Base-by-base conservation (phyloP, 495 filamentous ascomycete species). In the Lasiosphaeria ovina region DNA sequence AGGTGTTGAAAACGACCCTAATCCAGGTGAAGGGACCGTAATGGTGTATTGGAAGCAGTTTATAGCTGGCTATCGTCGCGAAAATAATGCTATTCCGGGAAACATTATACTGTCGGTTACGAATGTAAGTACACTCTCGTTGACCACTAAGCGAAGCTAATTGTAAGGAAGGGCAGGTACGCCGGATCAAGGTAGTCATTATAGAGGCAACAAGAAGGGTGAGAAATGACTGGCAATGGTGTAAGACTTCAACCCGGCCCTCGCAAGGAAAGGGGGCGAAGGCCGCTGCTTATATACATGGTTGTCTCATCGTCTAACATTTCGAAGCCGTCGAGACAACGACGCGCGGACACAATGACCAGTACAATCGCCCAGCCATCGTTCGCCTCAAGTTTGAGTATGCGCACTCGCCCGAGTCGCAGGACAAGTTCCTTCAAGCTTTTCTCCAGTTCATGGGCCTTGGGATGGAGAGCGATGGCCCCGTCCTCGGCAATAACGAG, bases 371-470 rank as follows among this genome's bases (percentile, higher is more conserved):
- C 40, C 49, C 66, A 55, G 60, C 52, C 56, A 60, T 69, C 36
- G 55, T 69, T 57, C 61, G 66, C 45, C 59, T 64, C 31, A 66
- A 59, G 40, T 69, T 64, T 52, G 59, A 66, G 56, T 66, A 66
- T 63, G 63, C 59, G 33, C 55, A 60, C 32, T 69, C 64, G 34
- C 54, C 61, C 34, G 32, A 59, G 58, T 66, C 58, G 33, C 54
- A 58, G 50, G 67, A 69, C 60, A 63, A 54, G 52, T 50, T 69
- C 35, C 58, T 69, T 40, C 56, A 51, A 40, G 62, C 64, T 38
- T 69, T 69, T 57, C 65, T 65, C 53, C 57, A 36, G 42, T 61
- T 59, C 35, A 17, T 67, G 24, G 53, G 42, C 32, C 59, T 66
- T 58, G 58, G 61, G 35, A 59, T 65, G 49, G 36, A 54, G 35